Evolutionary conservation across 768 basidiomycete genomes (phyloP).

Genomic region (Mycena venus): DNA sequence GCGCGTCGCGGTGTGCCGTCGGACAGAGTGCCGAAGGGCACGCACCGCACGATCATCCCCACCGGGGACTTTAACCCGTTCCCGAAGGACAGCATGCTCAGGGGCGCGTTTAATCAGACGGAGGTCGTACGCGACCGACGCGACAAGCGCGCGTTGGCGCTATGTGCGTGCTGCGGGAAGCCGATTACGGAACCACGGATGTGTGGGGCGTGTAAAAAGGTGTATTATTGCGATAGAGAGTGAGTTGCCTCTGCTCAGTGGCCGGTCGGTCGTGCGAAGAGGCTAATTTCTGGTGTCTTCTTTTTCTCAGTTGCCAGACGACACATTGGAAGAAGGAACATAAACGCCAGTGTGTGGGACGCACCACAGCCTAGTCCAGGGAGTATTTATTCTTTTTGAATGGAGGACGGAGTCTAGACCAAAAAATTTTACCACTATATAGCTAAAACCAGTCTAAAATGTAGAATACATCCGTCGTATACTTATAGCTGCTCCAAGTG

Average conservation of each 20-base stretch:
- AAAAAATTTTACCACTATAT: background rate
- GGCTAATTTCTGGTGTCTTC: background rate
- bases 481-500: too few species aligned
- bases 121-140: constrained; percentile 24
- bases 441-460: background rate
- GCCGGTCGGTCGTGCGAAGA: background rate
- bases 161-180: constrained; percentile 27
- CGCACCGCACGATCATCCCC: constrained; percentile 12
- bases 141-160: constrained; percentile 20
- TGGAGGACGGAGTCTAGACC: background rate
- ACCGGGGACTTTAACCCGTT: constrained; percentile 4
- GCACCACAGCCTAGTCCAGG: background rate
- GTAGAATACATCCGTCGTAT: too few species aligned
- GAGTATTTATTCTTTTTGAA: background rate
- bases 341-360: constrained; percentile 7
- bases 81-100: background rate
- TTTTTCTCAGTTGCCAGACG: constrained; percentile 12
- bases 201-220: constrained; percentile 24
- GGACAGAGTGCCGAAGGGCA: constrained; percentile 23
- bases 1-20: background rate
- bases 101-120: constrained; percentile 18
- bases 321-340: constrained; percentile 28
- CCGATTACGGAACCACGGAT: constrained; percentile 15
- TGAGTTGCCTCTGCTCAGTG: background rate
- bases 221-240: constrained; percentile 25